Base-by-base conservation (phyloP, 2,329 filamentous ascomycete species). In the Dryadomyces quercus-mongolicae region DNA sequence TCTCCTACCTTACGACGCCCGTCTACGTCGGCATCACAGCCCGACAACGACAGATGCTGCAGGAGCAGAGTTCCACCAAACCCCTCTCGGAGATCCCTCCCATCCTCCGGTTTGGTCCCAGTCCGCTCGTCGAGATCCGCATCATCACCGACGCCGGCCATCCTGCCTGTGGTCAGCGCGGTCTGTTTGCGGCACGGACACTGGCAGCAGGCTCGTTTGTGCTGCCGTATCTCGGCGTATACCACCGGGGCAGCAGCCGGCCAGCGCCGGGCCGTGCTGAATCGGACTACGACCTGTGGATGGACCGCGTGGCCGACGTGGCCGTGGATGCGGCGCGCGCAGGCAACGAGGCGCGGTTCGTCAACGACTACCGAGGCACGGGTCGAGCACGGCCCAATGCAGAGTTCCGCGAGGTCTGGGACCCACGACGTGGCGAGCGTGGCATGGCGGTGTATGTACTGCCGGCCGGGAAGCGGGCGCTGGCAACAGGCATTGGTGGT, bases 341-440 rank as follows among this genome's bases (percentile, higher is more conserved):
- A 53, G 82, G 82, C 12, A 85, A 84, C 61, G 82, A 86, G 67
- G 81, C 77, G 1, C 70, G 82, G 10, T 85, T 83, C 60, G 74
- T 84, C 48, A 86, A 86, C 62, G 82, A 86, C 65, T 86, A 81
- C 60, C 71, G 82, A 7, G 81, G 82, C 3, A 72, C 85, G 2
- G 69, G 62, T 0, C 52, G 57, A 15, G 50, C 67, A 50, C 66
- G 72, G 55, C 70, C 78, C 1, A 82, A 82, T 57, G 77, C 78
- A 7, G 79, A 82, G 67, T 84, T 84, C 60, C 70, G 69, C 45
- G 75, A 77, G 58, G 75, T 74, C 2, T 84, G 79, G 78, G 78
- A 81, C 64, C 65, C 66, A 59, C 64, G 71, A 22, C 72, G 69
- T 49, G 69, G 71, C 5, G 72, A 82, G 68, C 68, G 71, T 49